A percentile compares a stretch with the other conserved stretches of the same genome.
These are phyloP conservation scores for Phyllosticta ampelicida DNA, from an alignment of 2,329 filamentous ascomycete species.

Conservation along the genomic window DNA sequence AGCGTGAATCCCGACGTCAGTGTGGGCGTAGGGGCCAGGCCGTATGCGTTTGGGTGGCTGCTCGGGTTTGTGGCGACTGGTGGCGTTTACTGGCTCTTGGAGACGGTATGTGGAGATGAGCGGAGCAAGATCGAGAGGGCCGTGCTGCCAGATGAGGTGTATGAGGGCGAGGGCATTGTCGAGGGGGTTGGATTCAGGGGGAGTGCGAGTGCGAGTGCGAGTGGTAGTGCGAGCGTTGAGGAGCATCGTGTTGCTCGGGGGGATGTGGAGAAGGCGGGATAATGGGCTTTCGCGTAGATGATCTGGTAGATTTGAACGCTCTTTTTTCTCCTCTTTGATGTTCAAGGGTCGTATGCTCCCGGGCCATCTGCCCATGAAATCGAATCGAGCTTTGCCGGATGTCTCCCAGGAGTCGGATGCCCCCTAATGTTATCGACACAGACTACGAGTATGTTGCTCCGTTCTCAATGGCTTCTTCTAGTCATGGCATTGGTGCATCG, in stretches of 20 bases:
- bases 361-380: no score
- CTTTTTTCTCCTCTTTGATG: no score
- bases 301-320: no score
- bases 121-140: slow-evolving; percentile 38
- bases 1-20: slow-evolving; percentile 30
- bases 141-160: slow-evolving; percentile 28
- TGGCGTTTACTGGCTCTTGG: slow-evolving; percentile 45
- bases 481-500: background rate
- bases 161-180: slow-evolving; percentile 15
- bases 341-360: no score
- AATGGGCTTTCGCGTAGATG: no score
- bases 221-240: background rate
- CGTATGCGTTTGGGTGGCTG: slow-evolving; percentile 58
- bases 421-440: no score
- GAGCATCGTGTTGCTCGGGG: background rate
- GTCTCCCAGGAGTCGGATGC: no score
- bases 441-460: background rate
- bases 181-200: slow-evolving; percentile 16
- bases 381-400: no score
- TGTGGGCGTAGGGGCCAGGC: slow-evolving; percentile 38
- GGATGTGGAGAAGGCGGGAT: background rate
- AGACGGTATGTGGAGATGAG: slow-evolving; percentile 37
- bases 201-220: background rate
- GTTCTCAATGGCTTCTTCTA: background rate
- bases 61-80: slow-evolving; percentile 49